Evolutionary conservation across 1,139 yeast genomes (phyloP), one percentile per base, ranked within the genome.

Genomic region (Kodamaea suecica): DNA sequence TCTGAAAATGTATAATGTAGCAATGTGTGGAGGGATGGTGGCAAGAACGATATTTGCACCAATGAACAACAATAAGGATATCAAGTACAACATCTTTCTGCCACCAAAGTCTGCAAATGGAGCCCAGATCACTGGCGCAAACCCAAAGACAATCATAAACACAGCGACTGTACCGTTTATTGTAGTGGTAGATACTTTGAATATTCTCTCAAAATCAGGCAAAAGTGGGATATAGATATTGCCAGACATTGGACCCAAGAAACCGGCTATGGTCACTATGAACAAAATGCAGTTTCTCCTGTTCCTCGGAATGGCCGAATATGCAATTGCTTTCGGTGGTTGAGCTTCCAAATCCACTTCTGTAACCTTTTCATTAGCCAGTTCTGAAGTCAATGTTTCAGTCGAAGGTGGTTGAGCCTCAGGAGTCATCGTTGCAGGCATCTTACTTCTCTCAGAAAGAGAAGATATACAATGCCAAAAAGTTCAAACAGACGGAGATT

Each of bases 101-200:
- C 84, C 84, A 5, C 80, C 78, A 41, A 63, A 57, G 47, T 78
- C 84, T 2, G 83, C 77, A 60, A 63, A 67, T 2, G 70, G 59
- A 4, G 76, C 83, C 84, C 79, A 78, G 30, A 71, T 43, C 35
- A 73, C 48, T 1, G 79, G 83, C 0, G 77, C 72, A 32, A 76
- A 52, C 12, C 78, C 78, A 57, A 73, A 76, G 2, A 66, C 68
- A 3, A 61, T 73, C 81, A 78, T 76, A 41, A 78, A 76, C 0
- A 72, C 77, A 0, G 83, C 70, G 0, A 78, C 81, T 0, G 84
- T 76, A 16, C 79, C 79, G 52, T 77, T 76, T 24, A 77, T 73
- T 0, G 69, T 53, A 0, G 76, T 58, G 3, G 65, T 55, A 1
- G 76, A 66, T 2, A 62, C 70, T 3, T 59, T 29, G 40, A 75